These are phyloP conservation scores for Aspergillus kassunensis DNA, from an alignment of 495 filamentous ascomycete species.

Conservation along the genomic window DNA sequence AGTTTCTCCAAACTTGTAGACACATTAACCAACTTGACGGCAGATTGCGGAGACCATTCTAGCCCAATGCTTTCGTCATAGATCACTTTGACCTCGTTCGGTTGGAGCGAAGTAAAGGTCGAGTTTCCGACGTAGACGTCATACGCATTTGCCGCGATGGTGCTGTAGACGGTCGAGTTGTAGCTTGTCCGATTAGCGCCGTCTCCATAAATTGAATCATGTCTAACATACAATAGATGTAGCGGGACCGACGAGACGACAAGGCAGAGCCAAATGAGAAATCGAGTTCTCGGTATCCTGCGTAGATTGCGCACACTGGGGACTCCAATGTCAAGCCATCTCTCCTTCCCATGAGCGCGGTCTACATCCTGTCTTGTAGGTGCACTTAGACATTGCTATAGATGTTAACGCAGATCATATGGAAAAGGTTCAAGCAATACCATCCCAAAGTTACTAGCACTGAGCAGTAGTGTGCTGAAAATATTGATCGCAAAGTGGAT, in stretches of 20 bases:
- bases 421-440: neutral
- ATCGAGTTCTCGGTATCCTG: neutral
- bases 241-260: neutral
- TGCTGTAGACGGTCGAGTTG: conserved; percentile 4
- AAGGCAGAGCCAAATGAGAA: neutral
- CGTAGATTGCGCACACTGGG: conserved; percentile 7
- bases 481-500: conserved; percentile 6
- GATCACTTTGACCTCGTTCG: neutral
- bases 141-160: conserved; percentile 3
- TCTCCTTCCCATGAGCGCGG: neutral
- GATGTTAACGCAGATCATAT: neutral
- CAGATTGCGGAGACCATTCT: neutral
- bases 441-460: conserved; percentile 8
- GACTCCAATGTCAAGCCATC: conserved; percentile 8
- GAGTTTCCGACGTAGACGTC: conserved; percentile 2
- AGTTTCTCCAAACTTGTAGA: neutral
- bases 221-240: conserved; percentile 8
- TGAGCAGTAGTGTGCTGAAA: conserved; percentile 3
- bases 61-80: neutral
- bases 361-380: conserved; percentile 3
- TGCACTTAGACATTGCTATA: conserved; percentile 2
- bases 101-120: neutral
- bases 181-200: neutral
- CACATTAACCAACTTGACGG: neutral
- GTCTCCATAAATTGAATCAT: too few species aligned